Evolutionary conservation across 306 rosid species (phyloP), one percentile per base, ranked within the genome.

Genomic region (Dryas alaskensis): DNA sequence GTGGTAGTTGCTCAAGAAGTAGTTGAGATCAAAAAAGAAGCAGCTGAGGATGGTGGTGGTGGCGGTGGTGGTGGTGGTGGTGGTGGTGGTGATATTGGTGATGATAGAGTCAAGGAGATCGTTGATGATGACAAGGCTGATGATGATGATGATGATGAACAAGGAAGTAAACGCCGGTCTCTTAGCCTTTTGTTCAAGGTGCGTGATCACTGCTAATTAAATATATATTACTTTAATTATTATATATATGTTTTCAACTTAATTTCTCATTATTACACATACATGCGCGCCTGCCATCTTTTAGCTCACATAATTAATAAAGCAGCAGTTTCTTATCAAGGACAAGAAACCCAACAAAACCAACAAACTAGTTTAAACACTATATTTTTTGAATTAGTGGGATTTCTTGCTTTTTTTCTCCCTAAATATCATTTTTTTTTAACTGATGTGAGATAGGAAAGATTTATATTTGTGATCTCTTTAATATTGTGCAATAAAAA

Each of bases 161-260:
- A 53, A 40, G 14, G 72, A 8, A 77, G n/a, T 72, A 87, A 72
- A 68, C 84, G 73, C 48, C 83, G 78, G 52, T 89, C 94, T 76
- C 91, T 89, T 27, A 83, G 87, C 81, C 60, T 76, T 47, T 76
- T 89, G 80, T 89, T 89, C 84, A 80, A 83, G 74, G 84, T 85
- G 83, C 31, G 84, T 70, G 47, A 22, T 5, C 11, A 74, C 42
- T 9, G 4, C 46, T 25, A 4, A 19, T 10, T 16, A 49, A 6
- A 48, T 16, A 49, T 48, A 8, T 47, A 60, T 70, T 60, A 31
- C 37, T 31, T 31, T 31, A 31, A 31, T 31, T 31, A 31, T 31
- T 31, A 31, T 46, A 74, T 70, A 1, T 40, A 0, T 49, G 0
- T 40, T 25, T 50, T 14, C 17, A 31, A 37, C 27, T 55, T 70